Percentiles rank a stretch among this genome's conserved stretches.
Conservation (phyloP, 1,139 yeast species). For the Geotrichum fermentans region DNA sequence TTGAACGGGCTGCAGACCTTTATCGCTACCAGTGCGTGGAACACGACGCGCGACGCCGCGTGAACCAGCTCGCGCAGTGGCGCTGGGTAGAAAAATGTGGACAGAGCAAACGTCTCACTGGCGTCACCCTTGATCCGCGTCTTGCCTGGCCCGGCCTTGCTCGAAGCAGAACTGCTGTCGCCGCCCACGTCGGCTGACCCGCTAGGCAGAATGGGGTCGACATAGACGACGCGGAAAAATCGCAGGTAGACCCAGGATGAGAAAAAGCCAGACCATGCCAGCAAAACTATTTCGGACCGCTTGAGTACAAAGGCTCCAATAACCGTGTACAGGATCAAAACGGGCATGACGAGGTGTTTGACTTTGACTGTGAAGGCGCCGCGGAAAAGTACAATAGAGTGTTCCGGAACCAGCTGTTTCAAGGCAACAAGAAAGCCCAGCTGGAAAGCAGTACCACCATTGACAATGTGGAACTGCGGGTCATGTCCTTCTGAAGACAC, state of each 20-base stretch:
- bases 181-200: slow-evolving; percentile 26
- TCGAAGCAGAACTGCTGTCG: slow-evolving; percentile 20
- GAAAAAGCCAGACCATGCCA: slow-evolving; percentile 66
- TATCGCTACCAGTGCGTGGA: slow-evolving; percentile 48
- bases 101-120: slow-evolving; percentile 78
- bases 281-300: slow-evolving; percentile 39
- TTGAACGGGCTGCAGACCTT: slow-evolving; percentile 63
- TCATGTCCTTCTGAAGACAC: slow-evolving; percentile 25
- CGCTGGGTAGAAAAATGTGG: slow-evolving; percentile 71
- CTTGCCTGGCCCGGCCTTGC: slow-evolving; percentile 27
- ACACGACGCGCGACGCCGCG: slow-evolving; percentile 51
- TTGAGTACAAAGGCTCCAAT: slow-evolving; percentile 24
- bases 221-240: slow-evolving; percentile 55
- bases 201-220: slow-evolving; percentile 31
- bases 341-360: slow-evolving; percentile 64
- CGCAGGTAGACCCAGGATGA: slow-evolving; percentile 71
- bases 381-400: slow-evolving; percentile 63
- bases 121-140: slow-evolving; percentile 69
- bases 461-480: slow-evolving; percentile 39
- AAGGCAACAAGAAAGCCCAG: slow-evolving; percentile 78
- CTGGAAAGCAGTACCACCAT: slow-evolving; percentile 69
- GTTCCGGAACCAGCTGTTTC: slow-evolving; percentile 87
- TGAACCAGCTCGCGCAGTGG: slow-evolving; percentile 49
- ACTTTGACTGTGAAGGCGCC: slow-evolving; percentile 60
- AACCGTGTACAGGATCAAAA: slow-evolving; percentile 44